These are phyloP conservation scores for Fraxinus angustifolia DNA, from an alignment of 305 asterid genomes.

Conservation along the genomic window DNA sequence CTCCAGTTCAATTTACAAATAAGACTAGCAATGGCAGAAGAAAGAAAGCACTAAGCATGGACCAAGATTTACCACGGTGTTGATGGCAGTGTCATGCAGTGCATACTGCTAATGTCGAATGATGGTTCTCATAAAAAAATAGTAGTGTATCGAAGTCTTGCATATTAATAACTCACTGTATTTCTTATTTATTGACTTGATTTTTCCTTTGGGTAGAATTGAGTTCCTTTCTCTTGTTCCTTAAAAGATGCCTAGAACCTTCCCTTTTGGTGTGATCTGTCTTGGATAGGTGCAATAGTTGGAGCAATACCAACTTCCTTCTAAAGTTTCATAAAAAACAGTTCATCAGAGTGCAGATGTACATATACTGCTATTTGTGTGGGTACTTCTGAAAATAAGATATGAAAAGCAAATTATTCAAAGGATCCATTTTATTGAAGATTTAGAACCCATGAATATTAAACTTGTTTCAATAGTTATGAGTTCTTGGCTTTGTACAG, in stretches of 20 bases:
- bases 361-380: slow-evolving; percentile 1
- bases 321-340: not conserved
- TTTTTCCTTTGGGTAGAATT: not conserved
- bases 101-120: not conserved
- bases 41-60: not conserved
- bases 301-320: slow-evolving; percentile 6
- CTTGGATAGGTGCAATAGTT: slow-evolving; percentile 8
- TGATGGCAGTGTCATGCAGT: not conserved
- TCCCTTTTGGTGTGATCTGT: not conserved
- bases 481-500: slow-evolving; percentile 1
- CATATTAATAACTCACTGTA: not conserved
- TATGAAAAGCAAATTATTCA: not conserved
- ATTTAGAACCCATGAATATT: not conserved
- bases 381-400: not conserved
- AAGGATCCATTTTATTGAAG: not conserved
- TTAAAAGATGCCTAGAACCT: not conserved
- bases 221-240: not conserved
- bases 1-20: not conserved
- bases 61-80: not conserved
- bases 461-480: not conserved
- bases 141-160: not conserved
- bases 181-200: not conserved
- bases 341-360: slow-evolving; percentile 14
- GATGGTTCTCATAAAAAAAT: not conserved
- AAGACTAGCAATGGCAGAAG: not conserved